Evolutionary conservation across 2,329 filamentous ascomycete genomes (phyloP).

Genomic region (Dendrostoma leiphaemia): DNA sequence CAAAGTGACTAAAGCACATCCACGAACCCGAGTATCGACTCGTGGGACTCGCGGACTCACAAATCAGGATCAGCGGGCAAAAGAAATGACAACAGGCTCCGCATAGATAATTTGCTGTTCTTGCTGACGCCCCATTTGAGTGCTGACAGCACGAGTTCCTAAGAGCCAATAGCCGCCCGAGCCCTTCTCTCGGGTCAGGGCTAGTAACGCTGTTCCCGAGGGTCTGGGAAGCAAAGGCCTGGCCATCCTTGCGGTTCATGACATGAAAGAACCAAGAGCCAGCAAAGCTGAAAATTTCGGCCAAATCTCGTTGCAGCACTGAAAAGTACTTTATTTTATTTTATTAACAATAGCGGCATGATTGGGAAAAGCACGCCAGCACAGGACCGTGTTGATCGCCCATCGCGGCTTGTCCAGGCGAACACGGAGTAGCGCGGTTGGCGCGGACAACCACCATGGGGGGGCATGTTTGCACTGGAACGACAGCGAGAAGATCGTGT

Average conservation of each 20-base stretch:
- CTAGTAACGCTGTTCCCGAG: background rate
- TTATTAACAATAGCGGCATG: too few relatives aligned
- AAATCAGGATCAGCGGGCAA: too few relatives aligned
- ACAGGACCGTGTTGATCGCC: background rate
- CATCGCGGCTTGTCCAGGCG: background rate
- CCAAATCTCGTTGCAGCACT: background rate
- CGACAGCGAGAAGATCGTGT: too few relatives aligned
- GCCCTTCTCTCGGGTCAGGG: background rate
- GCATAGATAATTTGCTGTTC: too few relatives aligned
- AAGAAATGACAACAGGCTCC: too few relatives aligned
- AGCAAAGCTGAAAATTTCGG: background rate
- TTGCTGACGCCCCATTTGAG: too few relatives aligned
- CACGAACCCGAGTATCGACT: too few relatives aligned
- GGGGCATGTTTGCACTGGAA: too few relatives aligned
- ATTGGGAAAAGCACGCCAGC: background rate
- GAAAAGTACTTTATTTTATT: too few relatives aligned
- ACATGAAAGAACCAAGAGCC: background rate
- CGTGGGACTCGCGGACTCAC: too few relatives aligned
- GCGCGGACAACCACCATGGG: too few relatives aligned
- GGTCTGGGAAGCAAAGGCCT: background rate
- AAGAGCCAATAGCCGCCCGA: background rate
- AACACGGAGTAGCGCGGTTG: background rate
- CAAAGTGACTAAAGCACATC: too few relatives aligned
- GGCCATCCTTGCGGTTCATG: background rate
- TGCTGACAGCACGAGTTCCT: background rate